Conservation (phyloP, 805 yeast species). For the Candida coquimbonensis region DNA sequence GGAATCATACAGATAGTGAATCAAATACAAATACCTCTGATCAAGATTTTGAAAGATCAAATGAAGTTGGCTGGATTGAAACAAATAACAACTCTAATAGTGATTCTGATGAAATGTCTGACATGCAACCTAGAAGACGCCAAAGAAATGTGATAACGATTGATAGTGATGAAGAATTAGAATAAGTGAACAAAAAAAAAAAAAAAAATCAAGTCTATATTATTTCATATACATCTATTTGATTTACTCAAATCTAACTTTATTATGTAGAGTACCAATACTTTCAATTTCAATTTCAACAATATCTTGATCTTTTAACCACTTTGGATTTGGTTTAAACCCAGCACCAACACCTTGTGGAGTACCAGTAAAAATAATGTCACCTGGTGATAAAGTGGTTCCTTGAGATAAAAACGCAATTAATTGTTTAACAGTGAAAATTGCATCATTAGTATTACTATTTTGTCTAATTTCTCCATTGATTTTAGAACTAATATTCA, state of each 20-base stretch:
- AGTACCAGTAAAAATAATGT: conserved; percentile 48
- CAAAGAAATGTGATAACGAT: background rate
- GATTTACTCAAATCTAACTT: conserved; percentile 25
- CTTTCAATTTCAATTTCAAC: conserved; percentile 34
- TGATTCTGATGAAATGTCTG: background rate
- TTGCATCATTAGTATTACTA: conserved; percentile 39
- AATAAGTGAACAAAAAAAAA: background rate
- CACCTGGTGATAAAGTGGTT: conserved; percentile 45
- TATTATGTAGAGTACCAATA: conserved; percentile 36
- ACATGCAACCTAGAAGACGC: background rate
- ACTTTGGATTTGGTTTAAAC: conserved; percentile 28
- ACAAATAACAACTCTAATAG: too few relatives aligned
- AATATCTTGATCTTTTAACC: conserved; percentile 37
- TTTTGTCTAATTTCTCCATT: conserved; percentile 42
- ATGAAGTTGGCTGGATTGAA: too few relatives aligned
- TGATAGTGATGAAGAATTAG: conserved; percentile 1
- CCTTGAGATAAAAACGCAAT: conserved; percentile 43
- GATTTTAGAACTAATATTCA: conserved; percentile 33
- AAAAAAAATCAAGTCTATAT: background rate
- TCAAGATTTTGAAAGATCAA: too few relatives aligned
- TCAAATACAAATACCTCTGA: too few relatives aligned
- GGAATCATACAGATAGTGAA: too few relatives aligned
- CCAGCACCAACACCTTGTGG: conserved; percentile 51
- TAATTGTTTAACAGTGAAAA: conserved; percentile 36
- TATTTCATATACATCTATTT: too few relatives aligned